Base-by-base conservation (phyloP, 2,329 filamentous ascomycete genomes). In the Penicillium sclerotiorum region DNA sequence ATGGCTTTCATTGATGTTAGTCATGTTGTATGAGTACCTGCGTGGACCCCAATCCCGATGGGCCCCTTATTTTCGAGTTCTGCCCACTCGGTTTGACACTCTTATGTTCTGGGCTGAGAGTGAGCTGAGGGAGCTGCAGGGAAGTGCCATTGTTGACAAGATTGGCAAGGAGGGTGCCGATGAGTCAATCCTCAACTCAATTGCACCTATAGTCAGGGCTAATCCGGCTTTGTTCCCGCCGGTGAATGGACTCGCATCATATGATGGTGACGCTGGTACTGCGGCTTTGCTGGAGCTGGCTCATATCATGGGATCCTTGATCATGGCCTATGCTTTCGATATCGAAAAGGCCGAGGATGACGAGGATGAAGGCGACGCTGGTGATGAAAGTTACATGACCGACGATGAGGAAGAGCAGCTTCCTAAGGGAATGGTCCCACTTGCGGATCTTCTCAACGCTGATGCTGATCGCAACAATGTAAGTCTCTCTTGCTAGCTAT, bases 301-400 rank as follows among this genome's bases (percentile, higher is more conserved):
- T 45, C 90, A 95, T 67, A 80, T 84, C 8, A 92, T 95, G 86
- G 91, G 89, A 1, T 92, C 87, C 53, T 84, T 88, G 13, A 93
- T 96, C 58, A 95, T 96, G 90, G 87, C 90, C 0, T 96, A 95
- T 66, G 90, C 90, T 0, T 96, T 96, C 66, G 91, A 96, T 59
- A 80, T 95, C 6, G 83, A 85, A 56, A 77, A 77, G 28, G 63
- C 69, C 0, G 80, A 84, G 18, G 77, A 84, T 4, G 77, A 82
- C 0, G 82, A 84, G 2, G 81, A 84, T 2, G 80, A 81, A 4
- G 71, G 71, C 1, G 79, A 81, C 3, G 72, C 73, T 7, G 75
- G 61, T 25, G 65, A 81, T 6, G 74, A 75, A 30, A 74, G 75
- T 4, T 74, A 77, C 42, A 61, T 77, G 53, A 84, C 85, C 20